Evolutionary conservation across 352 stramenopile genomes (phyloP).

Genomic region (Phytophthora gonapodyides): DNA sequence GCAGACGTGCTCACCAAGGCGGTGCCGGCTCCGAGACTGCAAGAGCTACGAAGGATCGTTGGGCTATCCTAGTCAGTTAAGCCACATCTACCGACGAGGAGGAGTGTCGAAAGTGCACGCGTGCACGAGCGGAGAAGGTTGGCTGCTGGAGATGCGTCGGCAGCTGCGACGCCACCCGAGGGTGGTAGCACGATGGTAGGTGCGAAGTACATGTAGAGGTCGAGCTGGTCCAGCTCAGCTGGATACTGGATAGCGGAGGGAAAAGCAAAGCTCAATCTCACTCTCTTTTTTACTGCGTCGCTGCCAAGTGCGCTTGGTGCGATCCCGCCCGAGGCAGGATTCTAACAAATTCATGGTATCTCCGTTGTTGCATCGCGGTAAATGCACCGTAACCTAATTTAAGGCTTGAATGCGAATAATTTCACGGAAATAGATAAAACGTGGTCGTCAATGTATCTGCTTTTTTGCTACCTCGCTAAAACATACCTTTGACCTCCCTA

Average conservation of each 20-base stretch:
- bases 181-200: not conserved
- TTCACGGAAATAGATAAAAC: too few relatives aligned
- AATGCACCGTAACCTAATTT: too few relatives aligned
- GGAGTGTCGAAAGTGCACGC: constrained; percentile 13
- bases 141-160: not conserved
- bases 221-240: not conserved
- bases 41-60: not conserved
- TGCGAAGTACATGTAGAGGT: not conserved
- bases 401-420: too few relatives aligned
- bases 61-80: not conserved
- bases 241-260: not conserved
- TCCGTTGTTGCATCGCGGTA: too few relatives aligned
- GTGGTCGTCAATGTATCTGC: too few relatives aligned
- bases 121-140: not conserved
- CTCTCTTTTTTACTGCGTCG: not conserved
- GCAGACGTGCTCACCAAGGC: constrained; percentile 25
- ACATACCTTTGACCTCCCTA: too few relatives aligned
- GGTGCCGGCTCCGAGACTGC: constrained; percentile 1
- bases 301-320: too few relatives aligned
- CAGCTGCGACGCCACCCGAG: not conserved
- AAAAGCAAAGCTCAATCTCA: not conserved
- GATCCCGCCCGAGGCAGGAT: too few relatives aligned
- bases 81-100: constrained; percentile 7
- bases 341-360: too few relatives aligned
- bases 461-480: too few relatives aligned